phyloP scores from a whole-genome alignment of 495 filamentous ascomycete species.

The Hyaloscypha hepaticicola region DNA sequence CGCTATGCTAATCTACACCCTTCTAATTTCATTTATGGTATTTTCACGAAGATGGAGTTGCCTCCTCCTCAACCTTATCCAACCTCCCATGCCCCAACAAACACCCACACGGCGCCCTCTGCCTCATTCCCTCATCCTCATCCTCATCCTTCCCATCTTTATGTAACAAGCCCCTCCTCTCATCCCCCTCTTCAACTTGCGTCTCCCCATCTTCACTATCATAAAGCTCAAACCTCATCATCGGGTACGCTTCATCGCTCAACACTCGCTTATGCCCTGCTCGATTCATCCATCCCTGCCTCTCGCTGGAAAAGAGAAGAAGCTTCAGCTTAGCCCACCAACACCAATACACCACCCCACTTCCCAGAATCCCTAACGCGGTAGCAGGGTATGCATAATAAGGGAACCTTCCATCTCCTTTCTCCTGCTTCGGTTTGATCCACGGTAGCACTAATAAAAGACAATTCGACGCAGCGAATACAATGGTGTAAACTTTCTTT shows the following conservation, averaged over 20 bases:
- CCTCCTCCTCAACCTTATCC: neutral
- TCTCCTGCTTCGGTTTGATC: conserved; percentile 38
- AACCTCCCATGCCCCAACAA: conserved; percentile 4
- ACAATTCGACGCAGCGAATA: conserved; percentile 41
- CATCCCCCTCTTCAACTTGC: neutral
- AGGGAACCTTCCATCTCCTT: conserved; percentile 36
- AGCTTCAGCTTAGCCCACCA: conserved; percentile 36
- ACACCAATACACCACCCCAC: conserved; percentile 42
- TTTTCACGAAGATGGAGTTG: neutral
- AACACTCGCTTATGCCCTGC: neutral
- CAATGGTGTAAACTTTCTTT: conserved; percentile 33
- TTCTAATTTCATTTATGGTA: neutral
- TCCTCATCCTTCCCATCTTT: neutral
- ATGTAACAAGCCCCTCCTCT: neutral
- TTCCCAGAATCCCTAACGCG: conserved; percentile 38
- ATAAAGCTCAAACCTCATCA: conserved; percentile 18
- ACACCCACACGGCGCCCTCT: conserved; percentile 22
- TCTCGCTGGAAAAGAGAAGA: neutral
- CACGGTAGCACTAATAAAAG: conserved; percentile 44
- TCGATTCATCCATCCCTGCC: conserved; percentile 2
- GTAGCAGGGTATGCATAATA: conserved; percentile 47
- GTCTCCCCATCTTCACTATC: conserved; percentile 12
- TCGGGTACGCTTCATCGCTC: conserved; percentile 15
- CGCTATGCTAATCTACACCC: conserved; percentile 11
- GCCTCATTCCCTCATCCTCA: conserved; percentile 4